These are phyloP conservation scores for Gentiana macrophylla DNA, from an alignment of 257 asterid species.

Conservation along the genomic window DNA sequence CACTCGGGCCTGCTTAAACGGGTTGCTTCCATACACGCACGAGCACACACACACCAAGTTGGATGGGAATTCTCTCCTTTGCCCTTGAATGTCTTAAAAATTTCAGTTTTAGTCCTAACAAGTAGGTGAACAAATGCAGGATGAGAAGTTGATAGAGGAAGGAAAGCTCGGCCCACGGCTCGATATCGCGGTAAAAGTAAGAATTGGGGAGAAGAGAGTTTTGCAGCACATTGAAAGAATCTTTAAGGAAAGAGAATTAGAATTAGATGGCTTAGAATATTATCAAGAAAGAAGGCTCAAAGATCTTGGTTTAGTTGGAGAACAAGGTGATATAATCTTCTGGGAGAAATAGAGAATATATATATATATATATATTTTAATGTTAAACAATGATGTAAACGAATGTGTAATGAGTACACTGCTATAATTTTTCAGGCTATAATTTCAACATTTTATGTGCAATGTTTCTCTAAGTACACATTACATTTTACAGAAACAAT, in stretches of 20 bases:
- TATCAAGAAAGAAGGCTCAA: conserved; percentile 88
- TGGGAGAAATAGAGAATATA: conserved; percentile 37
- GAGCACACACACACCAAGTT: too few species aligned
- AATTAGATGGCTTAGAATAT: conserved; percentile 70
- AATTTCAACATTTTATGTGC: too few species aligned
- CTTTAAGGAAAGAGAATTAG: conserved; percentile 58
- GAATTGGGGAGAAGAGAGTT: conserved; percentile 88
- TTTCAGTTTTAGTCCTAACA: not conserved
- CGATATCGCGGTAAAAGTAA: conserved; percentile 59
- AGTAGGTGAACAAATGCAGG: conserved; percentile 33
- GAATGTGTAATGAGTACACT: too few species aligned
- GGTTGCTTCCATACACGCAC: too few species aligned
- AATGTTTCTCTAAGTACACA: not conserved
- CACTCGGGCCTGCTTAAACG: too few species aligned
- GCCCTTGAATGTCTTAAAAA: not conserved
- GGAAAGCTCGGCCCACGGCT: conserved; percentile 59
- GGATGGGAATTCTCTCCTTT: too few species aligned
- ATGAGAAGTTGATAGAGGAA: conserved; percentile 57
- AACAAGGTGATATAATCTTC: conserved; percentile 91
- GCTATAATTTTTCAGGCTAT: too few species aligned
- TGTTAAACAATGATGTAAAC: too few species aligned
- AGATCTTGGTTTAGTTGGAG: conserved; percentile 92
- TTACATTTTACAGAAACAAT: conserved; percentile 4
- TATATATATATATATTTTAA: too few species aligned
- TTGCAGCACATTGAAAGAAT: conserved; percentile 60